Evolutionary conservation across 768 basidiomycete species (phyloP).

Genomic region (Rhizopogon vulgaris): DNA sequence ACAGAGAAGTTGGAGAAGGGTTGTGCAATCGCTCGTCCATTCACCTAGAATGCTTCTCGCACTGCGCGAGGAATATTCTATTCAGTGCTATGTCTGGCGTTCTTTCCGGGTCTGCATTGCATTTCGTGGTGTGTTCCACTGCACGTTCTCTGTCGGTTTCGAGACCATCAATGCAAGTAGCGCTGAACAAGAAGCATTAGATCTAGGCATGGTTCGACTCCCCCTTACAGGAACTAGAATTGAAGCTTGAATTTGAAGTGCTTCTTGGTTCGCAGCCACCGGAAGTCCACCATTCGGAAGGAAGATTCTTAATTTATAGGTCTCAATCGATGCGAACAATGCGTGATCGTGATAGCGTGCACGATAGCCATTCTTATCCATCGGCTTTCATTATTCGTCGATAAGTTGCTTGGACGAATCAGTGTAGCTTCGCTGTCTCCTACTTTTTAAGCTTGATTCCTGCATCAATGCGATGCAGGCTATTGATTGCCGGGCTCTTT

Average conservation of each 20-base stretch:
- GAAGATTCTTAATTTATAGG: not conserved
- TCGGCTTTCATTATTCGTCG: not conserved
- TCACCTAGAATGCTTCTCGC: too few species aligned
- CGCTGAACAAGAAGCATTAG: not conserved
- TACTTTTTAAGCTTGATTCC: not conserved
- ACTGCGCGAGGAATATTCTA: too few species aligned
- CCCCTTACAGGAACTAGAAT: not conserved
- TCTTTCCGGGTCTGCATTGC: too few species aligned
- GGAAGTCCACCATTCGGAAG: not conserved
- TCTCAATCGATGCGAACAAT: not conserved
- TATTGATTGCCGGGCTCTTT: not conserved
- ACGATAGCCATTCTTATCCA: not conserved
- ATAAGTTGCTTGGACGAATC: not conserved
- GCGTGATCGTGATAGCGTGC: not conserved
- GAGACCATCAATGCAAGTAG: not conserved
- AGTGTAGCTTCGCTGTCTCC: not conserved
- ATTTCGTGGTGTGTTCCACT: too few species aligned
- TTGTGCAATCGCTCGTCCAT: too few species aligned
- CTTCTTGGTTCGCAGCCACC: not conserved
- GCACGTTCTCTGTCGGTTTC: not conserved
- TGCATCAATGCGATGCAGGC: too few species aligned
- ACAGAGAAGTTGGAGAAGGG: too few species aligned
- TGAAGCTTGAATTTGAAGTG: not conserved
- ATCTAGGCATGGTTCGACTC: not conserved
- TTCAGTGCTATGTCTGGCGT: too few species aligned